These are phyloP conservation scores for Debaryomycetaceae sp. DNA, from an alignment of 1,139 yeast genomes.

Conservation along the genomic window DNA sequence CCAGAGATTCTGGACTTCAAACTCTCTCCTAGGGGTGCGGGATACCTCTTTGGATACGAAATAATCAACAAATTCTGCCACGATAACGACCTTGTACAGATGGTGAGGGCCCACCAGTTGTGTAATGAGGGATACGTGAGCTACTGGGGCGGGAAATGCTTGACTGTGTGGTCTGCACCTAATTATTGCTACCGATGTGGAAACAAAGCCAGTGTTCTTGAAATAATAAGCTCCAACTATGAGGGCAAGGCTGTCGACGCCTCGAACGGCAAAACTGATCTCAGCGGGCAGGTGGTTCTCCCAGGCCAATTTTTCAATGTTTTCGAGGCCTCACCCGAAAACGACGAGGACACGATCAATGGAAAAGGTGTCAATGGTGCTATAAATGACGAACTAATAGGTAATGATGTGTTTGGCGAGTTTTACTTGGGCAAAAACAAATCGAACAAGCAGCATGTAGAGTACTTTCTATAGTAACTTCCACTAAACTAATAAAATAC, in stretches of 20 bases:
- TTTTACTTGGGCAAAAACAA: constrained; percentile 23
- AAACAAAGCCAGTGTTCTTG: constrained; percentile 90
- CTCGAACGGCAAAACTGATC: constrained; percentile 9
- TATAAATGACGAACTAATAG: constrained; percentile 13
- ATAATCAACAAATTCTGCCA: constrained; percentile 84
- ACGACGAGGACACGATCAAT: constrained; percentile 43
- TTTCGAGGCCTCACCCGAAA: constrained; percentile 96
- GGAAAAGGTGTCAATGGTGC: constrained; percentile 43
- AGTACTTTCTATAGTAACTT: constrained; percentile 54
- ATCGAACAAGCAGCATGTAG: constrained; percentile 49
- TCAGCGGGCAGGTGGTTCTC: constrained; percentile 21
- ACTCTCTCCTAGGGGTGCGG: constrained; percentile 94
- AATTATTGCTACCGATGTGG: constrained; percentile 97
- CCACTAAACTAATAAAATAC: neutral
- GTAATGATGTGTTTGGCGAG: constrained; percentile 20
- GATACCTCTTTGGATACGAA: constrained; percentile 90
- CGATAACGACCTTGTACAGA: constrained; percentile 74
- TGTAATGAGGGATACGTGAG: constrained; percentile 96
- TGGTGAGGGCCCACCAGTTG: constrained; percentile 91
- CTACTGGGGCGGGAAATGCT: constrained; percentile 83
- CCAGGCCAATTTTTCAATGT: constrained; percentile 74
- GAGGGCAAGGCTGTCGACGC: constrained; percentile 14
- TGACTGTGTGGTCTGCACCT: constrained; percentile 99
- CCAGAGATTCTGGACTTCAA: constrained; percentile 80
- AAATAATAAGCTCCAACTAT: constrained; percentile 46